Evolutionary conservation across 768 basidiomycete genomes (phyloP), one percentile per base, ranked within the genome.

Genomic region (Tulasnella sp.): DNA sequence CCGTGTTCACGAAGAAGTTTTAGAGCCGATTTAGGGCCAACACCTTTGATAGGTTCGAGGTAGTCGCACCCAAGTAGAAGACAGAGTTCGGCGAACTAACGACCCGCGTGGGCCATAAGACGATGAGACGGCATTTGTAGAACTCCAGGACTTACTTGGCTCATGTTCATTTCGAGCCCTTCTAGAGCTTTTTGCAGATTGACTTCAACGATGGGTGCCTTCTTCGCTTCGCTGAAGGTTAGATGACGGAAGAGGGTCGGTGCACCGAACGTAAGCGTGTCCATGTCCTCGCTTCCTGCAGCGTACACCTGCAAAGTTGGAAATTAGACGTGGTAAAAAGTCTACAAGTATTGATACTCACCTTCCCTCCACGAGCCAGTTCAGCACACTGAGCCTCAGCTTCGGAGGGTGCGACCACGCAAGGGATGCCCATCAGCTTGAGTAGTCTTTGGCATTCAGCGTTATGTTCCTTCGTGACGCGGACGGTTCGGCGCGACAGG

Each of bases 321-420:
- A 42, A 7, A 44, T 71, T 80, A 48, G 79, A 38, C 44, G 10
- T 24, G 44, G 42, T 74, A 7, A 34, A 27, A 56, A 42, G 75
- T 7, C 46, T 42, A 76, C 56, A 58, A 39, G 3, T 40, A 38
- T 21, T 18, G 38, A 9, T 40, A 68, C 83, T 76, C 75, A 93
- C 97, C 88, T 97, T 95, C 79, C 95, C 96, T 34, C 95, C 97
- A 42, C 96, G 91, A n/a, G 97, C 97, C 2, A 99, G 90, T 85
- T 99, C 98, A 7, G 98, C 98, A 82, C 98, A 99, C 84, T 99
- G 98, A 1, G 98, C 98, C 85, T 99, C 98, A 8, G 98, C 98
- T 87, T 99, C 98, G 75, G 96, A 97, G 0, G 98, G 98, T 31
- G 98, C 98, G 48, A 98, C 88, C 75, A 99, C 92, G 74, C 94